Evolutionary conservation across 352 stramenopile genomes (phyloP).

Genomic region (Aphanomyces euteiches): DNA sequence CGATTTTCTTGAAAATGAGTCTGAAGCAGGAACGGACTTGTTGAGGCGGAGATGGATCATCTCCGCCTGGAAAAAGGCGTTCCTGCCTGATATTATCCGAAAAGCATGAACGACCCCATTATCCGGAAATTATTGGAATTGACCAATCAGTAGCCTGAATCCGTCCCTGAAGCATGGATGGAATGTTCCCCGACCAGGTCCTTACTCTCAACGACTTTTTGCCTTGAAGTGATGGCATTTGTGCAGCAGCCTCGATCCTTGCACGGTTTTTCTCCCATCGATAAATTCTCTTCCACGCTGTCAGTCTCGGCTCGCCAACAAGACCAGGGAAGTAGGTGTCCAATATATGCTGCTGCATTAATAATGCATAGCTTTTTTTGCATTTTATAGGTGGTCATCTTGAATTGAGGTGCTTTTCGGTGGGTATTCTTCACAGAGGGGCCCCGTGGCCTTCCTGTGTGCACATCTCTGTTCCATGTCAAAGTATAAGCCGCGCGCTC

Average conservation of each 20-base stretch:
- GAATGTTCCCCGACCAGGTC: neutral
- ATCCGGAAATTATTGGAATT: no score
- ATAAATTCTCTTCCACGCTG: conserved; percentile 12
- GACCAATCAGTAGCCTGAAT: no score
- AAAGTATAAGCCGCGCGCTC: neutral
- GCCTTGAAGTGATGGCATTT: neutral
- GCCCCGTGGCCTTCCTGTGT: neutral
- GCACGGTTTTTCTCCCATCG: neutral
- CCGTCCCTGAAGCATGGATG: no score
- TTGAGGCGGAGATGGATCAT: no score
- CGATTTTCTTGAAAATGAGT: no score
- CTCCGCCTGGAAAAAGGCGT: no score
- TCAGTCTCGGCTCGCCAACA: neutral
- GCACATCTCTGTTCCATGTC: neutral
- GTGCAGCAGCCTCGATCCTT: neutral
- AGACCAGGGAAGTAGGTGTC: neutral
- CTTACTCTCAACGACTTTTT: conserved; percentile 1
- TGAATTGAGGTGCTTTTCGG: neutral
- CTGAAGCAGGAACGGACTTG: no score
- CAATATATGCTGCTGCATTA: neutral
- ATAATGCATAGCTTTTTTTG: conserved; percentile 10
- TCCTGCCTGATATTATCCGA: no score
- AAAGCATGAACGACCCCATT: no score
- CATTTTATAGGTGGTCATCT: conserved; percentile 1
- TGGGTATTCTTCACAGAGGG: neutral